phyloP scores from a whole-genome alignment of 2,329 filamentous ascomycete genomes.

The Neurospora sp. region DNA sequence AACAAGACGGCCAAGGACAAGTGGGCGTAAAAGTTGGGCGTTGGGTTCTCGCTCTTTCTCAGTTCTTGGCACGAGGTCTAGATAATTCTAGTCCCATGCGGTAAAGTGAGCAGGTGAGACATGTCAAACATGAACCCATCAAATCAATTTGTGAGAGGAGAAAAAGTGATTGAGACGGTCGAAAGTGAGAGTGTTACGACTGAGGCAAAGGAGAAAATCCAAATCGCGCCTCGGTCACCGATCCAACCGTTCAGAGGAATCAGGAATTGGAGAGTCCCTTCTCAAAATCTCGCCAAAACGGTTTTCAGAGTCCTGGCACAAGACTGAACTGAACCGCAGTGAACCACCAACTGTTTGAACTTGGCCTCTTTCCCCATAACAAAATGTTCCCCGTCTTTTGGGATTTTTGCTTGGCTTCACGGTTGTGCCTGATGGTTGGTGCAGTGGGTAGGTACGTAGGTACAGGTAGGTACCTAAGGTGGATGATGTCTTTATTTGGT shows the following conservation, averaged over 20 bases:
- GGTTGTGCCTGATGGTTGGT: background rate
- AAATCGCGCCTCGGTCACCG: background rate
- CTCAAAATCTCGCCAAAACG: background rate
- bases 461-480: background rate
- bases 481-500: background rate
- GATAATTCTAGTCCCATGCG: background rate
- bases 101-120: background rate
- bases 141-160: background rate
- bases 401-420: background rate
- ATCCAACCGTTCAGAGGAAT: background rate
- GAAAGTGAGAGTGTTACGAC: background rate
- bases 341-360: background rate
- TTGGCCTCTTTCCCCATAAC: background rate
- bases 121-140: background rate
- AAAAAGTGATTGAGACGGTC: background rate
- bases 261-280: background rate
- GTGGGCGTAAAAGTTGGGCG: background rate
- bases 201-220: background rate
- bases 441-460: background rate
- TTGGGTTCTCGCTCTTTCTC: background rate
- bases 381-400: background rate
- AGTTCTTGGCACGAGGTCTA: background rate
- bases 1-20: background rate
- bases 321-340: background rate
- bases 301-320: background rate